Evolutionary conservation across 75 land plant species (phyloP).

Genomic region (Picea sitchensis): DNA sequence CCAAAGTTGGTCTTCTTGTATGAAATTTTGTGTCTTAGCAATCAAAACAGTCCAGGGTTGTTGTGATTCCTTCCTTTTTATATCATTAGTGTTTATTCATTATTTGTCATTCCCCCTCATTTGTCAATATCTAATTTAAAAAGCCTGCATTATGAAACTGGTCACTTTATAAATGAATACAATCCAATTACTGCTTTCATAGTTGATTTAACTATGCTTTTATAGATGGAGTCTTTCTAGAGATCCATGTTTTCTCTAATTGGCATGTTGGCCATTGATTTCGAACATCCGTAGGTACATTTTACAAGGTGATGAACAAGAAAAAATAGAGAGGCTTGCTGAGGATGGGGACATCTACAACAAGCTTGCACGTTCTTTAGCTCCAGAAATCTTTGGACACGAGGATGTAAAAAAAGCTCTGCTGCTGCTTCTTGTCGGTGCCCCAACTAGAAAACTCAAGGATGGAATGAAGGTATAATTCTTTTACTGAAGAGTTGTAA

Average conservation of each 20-base stretch:
- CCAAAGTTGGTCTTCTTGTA: no score
- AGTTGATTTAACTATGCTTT: no score
- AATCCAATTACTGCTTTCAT: no score
- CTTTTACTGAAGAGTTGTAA: not conserved
- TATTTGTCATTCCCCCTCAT: no score
- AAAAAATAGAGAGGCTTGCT: constrained; percentile 67
- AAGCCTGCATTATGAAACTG: no score
- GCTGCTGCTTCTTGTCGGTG: constrained; percentile 92
- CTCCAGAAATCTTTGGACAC: constrained; percentile 99
- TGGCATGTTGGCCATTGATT: no score
- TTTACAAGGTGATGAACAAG: constrained; percentile 83
- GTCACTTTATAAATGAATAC: no score
- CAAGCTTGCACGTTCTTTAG: constrained; percentile 79
- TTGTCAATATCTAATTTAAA: no score
- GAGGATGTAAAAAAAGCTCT: constrained; percentile 98
- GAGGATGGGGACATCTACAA: constrained; percentile 93
- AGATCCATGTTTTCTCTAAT: no score
- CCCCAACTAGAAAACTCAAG: constrained; percentile 83
- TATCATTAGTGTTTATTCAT: not conserved
- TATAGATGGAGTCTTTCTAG: no score
- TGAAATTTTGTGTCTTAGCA: no score
- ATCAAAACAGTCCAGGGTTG: no score
- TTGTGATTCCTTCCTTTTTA: constrained; percentile 3
- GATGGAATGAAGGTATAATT: constrained; percentile 95
- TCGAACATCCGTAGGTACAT: constrained; percentile 53